These are phyloP conservation scores for Fusarium succisae DNA, from an alignment of 2,329 filamentous ascomycete genomes.

Conservation along the genomic window DNA sequence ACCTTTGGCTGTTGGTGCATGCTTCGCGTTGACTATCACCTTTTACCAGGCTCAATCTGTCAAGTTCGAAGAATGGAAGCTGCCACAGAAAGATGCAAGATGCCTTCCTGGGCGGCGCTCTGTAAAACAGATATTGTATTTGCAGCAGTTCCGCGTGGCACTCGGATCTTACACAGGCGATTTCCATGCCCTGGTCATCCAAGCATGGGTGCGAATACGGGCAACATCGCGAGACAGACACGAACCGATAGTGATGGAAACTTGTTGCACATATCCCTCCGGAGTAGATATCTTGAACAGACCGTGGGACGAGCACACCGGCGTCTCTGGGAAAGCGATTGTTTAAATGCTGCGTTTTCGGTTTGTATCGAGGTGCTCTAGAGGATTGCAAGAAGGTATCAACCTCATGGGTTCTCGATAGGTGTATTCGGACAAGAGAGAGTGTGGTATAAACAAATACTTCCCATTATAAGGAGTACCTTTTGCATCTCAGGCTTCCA, in stretches of 20 bases:
- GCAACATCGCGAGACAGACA: slow-evolving; percentile 18
- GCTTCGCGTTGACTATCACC: neutral
- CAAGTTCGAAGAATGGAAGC: neutral
- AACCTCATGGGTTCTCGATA: neutral
- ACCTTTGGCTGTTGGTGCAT: neutral
- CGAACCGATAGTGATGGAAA: slow-evolving; percentile 4
- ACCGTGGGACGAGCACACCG: neutral
- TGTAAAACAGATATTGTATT: slow-evolving; percentile 3
- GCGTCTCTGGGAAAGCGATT: neutral
- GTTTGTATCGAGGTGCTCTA: neutral
- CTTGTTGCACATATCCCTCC: neutral
- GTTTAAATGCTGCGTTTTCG: neutral
- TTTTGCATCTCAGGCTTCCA: too few species aligned
- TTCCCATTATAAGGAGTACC: neutral
- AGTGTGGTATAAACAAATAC: neutral
- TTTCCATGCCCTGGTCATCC: slow-evolving; percentile 11
- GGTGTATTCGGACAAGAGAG: neutral
- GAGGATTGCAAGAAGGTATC: neutral
- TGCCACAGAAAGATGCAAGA: neutral
- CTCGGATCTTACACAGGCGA: slow-evolving; percentile 14
- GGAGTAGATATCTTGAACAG: neutral
- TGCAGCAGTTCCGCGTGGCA: slow-evolving; percentile 4
- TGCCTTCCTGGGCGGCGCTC: neutral
- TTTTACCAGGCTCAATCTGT: neutral
- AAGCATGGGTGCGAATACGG: slow-evolving; percentile 37